phyloP scores from a whole-genome alignment of 139 green algal genomes.

The Chlorokybus atmophyticus region DNA sequence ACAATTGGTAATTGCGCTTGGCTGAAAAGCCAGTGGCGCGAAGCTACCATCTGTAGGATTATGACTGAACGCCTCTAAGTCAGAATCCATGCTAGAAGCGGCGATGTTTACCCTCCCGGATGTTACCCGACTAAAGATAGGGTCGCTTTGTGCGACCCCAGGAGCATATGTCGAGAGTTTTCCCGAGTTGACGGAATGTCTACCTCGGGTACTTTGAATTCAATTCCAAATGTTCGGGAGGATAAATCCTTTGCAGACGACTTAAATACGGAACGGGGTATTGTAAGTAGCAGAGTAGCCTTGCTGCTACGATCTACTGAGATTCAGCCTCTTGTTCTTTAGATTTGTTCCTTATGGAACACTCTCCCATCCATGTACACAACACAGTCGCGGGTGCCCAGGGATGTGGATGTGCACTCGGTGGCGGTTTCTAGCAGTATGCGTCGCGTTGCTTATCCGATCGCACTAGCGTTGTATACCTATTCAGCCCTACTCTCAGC shows the following conservation, averaged over 20 bases:
- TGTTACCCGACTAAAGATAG: slow-evolving; percentile 62
- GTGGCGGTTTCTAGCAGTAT: too few species aligned
- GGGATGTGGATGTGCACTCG: too few species aligned
- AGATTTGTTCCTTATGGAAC: too few species aligned
- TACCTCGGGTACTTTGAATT: slow-evolving; percentile 14
- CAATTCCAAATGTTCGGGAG: slow-evolving; percentile 55
- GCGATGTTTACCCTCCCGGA: slow-evolving; percentile 44
- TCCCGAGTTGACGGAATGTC: not conserved
- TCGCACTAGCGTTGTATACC: too few species aligned
- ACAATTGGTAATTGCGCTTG: too few species aligned
- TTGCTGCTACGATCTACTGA: slow-evolving; percentile 73
- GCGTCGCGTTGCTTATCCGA: too few species aligned
- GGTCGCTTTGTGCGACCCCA: slow-evolving; percentile 23
- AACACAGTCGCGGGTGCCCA: too few species aligned
- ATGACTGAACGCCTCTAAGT: slow-evolving; percentile 76
- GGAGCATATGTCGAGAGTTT: slow-evolving; percentile 13
- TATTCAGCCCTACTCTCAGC: too few species aligned
- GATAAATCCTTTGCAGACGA: slow-evolving; percentile 78
- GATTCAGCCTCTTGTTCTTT: slow-evolving; percentile 49
- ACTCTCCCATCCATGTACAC: too few species aligned
- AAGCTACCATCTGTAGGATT: slow-evolving; percentile 71
- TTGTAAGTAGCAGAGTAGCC: slow-evolving; percentile 71
- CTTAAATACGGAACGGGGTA: slow-evolving; percentile 60
- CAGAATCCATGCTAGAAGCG: slow-evolving; percentile 55
- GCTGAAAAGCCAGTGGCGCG: slow-evolving; percentile 63